Conservation (phyloP, 441 rosid genomes). For the Bocquillonia castaneifolia region DNA sequence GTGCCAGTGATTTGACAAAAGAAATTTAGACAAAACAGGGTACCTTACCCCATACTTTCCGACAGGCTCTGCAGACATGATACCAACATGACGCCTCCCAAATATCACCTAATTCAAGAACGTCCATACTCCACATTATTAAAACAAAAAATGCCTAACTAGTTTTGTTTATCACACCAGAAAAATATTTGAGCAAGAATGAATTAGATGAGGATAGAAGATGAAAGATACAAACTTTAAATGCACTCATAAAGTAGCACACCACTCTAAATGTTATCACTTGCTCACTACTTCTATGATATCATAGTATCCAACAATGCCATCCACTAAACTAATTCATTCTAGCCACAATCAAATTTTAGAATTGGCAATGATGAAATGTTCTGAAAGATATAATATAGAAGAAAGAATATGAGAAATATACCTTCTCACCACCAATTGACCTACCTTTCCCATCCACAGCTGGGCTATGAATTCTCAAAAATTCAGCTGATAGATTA, state of each 20-base stretch:
- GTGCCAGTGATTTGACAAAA: too few species aligned
- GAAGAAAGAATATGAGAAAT: background rate
- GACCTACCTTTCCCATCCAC: slow-evolving; percentile 88
- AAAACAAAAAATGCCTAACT: too few species aligned
- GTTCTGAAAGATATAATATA: background rate
- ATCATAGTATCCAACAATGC: background rate
- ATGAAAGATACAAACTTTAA: background rate
- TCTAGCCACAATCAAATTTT: background rate
- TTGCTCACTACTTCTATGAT: background rate
- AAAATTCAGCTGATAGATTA: slow-evolving; percentile 65
- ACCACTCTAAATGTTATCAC: too few species aligned
- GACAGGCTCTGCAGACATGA: slow-evolving; percentile 88
- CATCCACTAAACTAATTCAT: background rate
- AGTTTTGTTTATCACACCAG: background rate
- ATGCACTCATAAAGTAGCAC: background rate
- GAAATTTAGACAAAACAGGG: background rate
- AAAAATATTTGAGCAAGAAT: background rate
- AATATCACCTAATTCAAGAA: slow-evolving; percentile 61
- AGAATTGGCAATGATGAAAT: background rate
- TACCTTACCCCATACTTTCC: slow-evolving; percentile 97
- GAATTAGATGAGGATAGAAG: too few species aligned
- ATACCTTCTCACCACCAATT: slow-evolving; percentile 82
- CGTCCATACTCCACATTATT: slow-evolving; percentile 14
- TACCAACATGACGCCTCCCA: slow-evolving; percentile 84
- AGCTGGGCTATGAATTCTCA: slow-evolving; percentile 82